Percentiles rank a stretch among this genome's conserved stretches.
Evolutionary conservation across 1,139 yeast genomes (phyloP).

Genomic region (Keqinozyma sinolaborantium): DNA sequence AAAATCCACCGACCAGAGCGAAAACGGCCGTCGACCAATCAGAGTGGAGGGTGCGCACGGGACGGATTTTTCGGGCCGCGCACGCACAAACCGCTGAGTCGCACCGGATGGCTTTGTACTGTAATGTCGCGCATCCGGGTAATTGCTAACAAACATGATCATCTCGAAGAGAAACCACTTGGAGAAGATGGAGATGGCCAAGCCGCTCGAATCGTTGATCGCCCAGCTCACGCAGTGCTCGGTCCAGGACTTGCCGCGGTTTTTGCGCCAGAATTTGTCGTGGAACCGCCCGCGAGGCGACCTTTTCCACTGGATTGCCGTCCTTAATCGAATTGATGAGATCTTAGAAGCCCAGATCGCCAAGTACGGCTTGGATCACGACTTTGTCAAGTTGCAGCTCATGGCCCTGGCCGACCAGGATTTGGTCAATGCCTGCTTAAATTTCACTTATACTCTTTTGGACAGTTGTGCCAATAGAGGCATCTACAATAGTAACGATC

Average conservation of each 20-base stretch:
- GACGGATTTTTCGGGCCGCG: no score
- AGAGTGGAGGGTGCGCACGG: background rate
- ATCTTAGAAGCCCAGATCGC: slow-evolving; percentile 52
- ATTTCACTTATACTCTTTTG: slow-evolving; percentile 60
- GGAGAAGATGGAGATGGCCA: slow-evolving; percentile 30
- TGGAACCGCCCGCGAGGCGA: slow-evolving; percentile 78
- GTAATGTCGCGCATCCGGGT: background rate
- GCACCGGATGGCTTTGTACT: no score
- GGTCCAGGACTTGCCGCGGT: slow-evolving; percentile 26
- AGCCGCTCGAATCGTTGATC: slow-evolving; percentile 36
- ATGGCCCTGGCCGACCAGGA: slow-evolving; percentile 45
- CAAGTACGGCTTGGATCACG: slow-evolving; percentile 52
- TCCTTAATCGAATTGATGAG: slow-evolving; percentile 71
- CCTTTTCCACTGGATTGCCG: slow-evolving; percentile 71
- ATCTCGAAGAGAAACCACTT: slow-evolving; percentile 29
- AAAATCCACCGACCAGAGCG: background rate
- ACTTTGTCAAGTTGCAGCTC: slow-evolving; percentile 41
- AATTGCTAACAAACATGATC: slow-evolving; percentile 19
- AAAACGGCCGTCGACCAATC: background rate
- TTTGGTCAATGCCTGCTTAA: slow-evolving; percentile 49
- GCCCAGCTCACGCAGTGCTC: slow-evolving; percentile 28
- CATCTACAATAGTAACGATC: slow-evolving; percentile 64
- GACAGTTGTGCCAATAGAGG: slow-evolving; percentile 69
- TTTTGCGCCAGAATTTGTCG: slow-evolving; percentile 22
- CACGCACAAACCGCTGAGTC: no score